Evolutionary conservation across 306 rosid species (phyloP), one percentile per base, ranked within the genome.

Genomic region (Cicer arietinum): DNA sequence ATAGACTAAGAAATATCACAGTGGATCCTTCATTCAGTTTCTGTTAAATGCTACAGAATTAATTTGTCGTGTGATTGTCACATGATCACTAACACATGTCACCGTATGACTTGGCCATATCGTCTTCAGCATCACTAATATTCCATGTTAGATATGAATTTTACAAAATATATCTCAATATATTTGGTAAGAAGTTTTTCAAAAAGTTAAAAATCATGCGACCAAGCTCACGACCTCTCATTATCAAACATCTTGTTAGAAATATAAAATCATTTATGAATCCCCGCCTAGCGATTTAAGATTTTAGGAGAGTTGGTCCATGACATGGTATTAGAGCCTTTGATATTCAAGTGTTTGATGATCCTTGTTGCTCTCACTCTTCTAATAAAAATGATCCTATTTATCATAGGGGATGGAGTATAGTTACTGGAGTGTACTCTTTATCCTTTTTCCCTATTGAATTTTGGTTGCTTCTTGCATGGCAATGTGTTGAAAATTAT

Each of bases 271-370:
- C 64, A 58, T 58, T 58, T 13, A 22, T 25, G 64, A 58, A 20
- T 25, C 47, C 46, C 35, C 66, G 4, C 76, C 39, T 53, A 54
- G 44, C 9, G n/a, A 41, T 54, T 56, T 56, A 54, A 54, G 50
- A 58, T 37, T 69, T 52, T 54, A 71, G 76, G 52, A 71, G n/a
- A 53, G 67, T 40, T 51, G 20, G 58, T 52, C 22, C 25, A 5
- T 52, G 25, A 52, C 10, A 52, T 52, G 10, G 25, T 7, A 52
- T 52, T 52, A 16, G 25, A 52, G 58, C 22, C 58, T 52, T 14
- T 52, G 58, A 52, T 51, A 14, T 16, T 51, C 10, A 51, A 14
- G 57, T 51, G 57, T 14, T 51, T 51, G 56, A 14, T 51, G 57
- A 51, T 14, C 22, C 57, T 7, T 7, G 20, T 16, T 52, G 22